Evolutionary conservation across 1,284 basidiomycete genomes (phyloP), one percentile per base, ranked within the genome.

Genomic region (Cryptococcus jaspeensis): DNA sequence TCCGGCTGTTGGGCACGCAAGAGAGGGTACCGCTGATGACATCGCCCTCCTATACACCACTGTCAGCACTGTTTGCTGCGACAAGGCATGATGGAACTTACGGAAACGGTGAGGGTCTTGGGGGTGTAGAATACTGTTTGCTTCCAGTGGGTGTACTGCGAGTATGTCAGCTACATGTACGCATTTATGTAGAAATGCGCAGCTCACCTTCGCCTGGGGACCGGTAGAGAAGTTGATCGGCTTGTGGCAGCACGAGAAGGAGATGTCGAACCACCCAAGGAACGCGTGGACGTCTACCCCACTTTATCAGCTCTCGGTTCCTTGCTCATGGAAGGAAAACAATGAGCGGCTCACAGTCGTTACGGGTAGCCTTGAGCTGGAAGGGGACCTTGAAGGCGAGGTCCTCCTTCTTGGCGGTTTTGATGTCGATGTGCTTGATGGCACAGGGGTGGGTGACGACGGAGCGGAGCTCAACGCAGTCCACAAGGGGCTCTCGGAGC

Each of bases 251-350:
- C 90, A 93, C 57, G 91, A 88, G 80, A 99, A 99, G 48, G 86
- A 84, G 70, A 97, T 90, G 78, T 99, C 96, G 79, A 99, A 99
- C 96, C 96, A 99, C 39, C 93, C 94, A 53, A 99, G 86, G 86
- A 98, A 97, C n/a, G 96, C 96, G 73, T 99, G 96, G 18, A 95
- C 84, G 75, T 92, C 92, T 95, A 56, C 22, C 25, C 38, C 47
- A 53, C 48, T 35, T 50, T 23, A 18, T n/a, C 18, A 38, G 20
- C 28, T 15, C 28, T 38, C 13, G 9, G 28, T 44, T 16, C n/a
- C 4, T 5, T 25, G 32, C 15, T 44, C 13, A 38, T 16, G 5
- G 43, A 38, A 12, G 41, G 15, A 15, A 5, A 50, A 28, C 3
- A 23, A 48, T 45, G 40, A 13, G 35, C 22, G 20, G 81, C 87